These are phyloP conservation scores for Avena eriantha DNA, from an alignment of 176 grass and related monocot genomes.

Conservation along the genomic window DNA sequence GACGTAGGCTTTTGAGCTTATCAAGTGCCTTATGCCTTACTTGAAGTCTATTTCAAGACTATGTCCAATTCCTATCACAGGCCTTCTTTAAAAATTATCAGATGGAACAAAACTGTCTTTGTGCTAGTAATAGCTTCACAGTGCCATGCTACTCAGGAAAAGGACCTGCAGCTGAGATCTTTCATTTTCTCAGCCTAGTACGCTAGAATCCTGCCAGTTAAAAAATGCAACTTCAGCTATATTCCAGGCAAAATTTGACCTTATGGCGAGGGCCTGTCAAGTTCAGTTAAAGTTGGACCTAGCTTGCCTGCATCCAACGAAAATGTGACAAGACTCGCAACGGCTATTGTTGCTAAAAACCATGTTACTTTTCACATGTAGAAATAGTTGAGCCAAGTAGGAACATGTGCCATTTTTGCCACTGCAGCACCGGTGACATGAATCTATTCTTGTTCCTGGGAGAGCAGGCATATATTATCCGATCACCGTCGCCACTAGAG, in stretches of 20 bases:
- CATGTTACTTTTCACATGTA: conserved; percentile 7
- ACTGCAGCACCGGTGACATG: not conserved
- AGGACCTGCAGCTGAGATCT: not conserved
- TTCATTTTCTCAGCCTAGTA: not conserved
- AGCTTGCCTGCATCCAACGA: not conserved
- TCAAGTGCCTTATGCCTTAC: not conserved
- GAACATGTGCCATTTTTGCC: conserved; percentile 18
- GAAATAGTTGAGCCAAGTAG: conserved; percentile 8
- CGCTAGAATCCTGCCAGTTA: not conserved
- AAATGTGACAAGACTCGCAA: not conserved
- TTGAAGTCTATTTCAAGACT: not conserved
- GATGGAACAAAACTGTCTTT: not conserved
- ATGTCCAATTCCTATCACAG: not conserved
- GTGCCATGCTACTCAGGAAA: not conserved
- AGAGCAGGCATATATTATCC: conserved; percentile 34
- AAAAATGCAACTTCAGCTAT: not conserved
- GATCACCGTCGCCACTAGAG: conserved; percentile 23
- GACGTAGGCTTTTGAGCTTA: not conserved
- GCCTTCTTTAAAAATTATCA: not conserved
- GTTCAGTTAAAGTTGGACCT: not conserved
- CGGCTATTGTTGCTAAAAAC: conserved; percentile 6
- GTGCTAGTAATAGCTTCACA: not conserved
- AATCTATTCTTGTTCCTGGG: conserved; percentile 3
- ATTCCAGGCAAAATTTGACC: not conserved
- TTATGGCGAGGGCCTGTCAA: not conserved